Conservation (phyloP, 306 rosid species). For the Rubus idaeus region DNA sequence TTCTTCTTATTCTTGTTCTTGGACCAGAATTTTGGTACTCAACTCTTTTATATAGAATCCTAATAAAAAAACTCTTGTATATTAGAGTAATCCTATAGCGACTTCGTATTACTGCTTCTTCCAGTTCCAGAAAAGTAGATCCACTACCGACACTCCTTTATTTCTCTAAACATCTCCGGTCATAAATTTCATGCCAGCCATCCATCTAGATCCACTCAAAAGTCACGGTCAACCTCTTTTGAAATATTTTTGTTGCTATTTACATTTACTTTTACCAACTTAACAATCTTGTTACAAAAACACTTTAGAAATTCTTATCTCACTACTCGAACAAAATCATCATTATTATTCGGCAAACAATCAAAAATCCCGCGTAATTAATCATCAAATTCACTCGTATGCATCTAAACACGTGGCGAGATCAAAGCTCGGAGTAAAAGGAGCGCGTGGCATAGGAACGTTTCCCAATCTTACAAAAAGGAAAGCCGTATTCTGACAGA, state of each 20-base stretch:
- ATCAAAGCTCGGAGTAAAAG: background rate
- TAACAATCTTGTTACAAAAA: no score
- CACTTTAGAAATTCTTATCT: no score
- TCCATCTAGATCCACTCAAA: background rate
- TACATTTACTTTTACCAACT: no score
- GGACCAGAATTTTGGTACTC: slow-evolving; percentile 15
- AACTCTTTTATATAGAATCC: no score
- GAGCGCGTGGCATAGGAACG: slow-evolving; percentile 31
- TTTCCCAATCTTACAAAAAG: slow-evolving; percentile 30
- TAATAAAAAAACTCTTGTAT: no score
- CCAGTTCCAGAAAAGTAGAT: slow-evolving; percentile 10
- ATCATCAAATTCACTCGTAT: no score
- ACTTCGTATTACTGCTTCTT: slow-evolving; percentile 1
- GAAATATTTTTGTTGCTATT: no score
- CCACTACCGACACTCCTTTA: slow-evolving; percentile 1
- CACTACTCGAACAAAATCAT: no score
- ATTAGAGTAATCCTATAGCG: slow-evolving; percentile 7
- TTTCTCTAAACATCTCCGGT: background rate
- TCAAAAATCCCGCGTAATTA: background rate
- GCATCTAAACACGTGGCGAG: background rate
- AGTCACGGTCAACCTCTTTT: background rate
- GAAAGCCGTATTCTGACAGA: slow-evolving; percentile 48
- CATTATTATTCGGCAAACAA: no score
- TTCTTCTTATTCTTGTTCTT: slow-evolving; percentile 9
- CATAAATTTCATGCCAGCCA: background rate